Conservation (phyloP, 1,139 yeast species). For the Yamadazyma sp. region DNA sequence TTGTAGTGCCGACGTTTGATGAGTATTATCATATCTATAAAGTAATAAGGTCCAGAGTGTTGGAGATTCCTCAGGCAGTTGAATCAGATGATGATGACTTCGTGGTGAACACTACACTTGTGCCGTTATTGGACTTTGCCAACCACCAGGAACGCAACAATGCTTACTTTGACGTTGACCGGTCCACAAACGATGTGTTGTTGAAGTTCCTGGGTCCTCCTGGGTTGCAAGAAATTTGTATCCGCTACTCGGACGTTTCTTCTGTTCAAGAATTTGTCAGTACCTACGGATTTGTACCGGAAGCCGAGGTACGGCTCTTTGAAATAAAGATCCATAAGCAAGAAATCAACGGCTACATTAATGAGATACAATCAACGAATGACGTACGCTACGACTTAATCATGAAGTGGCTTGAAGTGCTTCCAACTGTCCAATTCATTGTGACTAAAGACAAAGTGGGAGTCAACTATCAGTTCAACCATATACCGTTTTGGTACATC, state of each 20-base stretch:
- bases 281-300: conserved; percentile 63
- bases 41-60: conserved; percentile 56
- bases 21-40: conserved; percentile 42
- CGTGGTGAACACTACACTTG: conserved; percentile 53
- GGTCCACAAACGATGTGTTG: conserved; percentile 44
- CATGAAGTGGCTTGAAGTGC: conserved; percentile 27
- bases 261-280: conserved; percentile 34
- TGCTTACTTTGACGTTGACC: conserved; percentile 64
- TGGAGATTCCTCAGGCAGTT: conserved; percentile 56
- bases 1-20: conserved; percentile 20
- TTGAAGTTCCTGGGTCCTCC: conserved; percentile 17
- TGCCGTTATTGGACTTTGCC: conserved; percentile 67
- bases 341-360: conserved; percentile 11
- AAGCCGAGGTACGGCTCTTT: conserved; percentile 9
- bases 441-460: conserved; percentile 15
- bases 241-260: conserved; percentile 12
- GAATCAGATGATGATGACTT: conserved; percentile 31
- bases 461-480: conserved; percentile 17
- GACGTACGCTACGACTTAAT: conserved; percentile 14
- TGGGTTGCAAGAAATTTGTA: conserved; percentile 19
- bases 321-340: conserved; percentile 11
- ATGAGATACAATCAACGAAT: conserved; percentile 13
- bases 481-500: conserved; percentile 18
- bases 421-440: conserved; percentile 26
- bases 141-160: conserved; percentile 53